Conservation (phyloP, 2,329 filamentous ascomycete genomes). For the Shiraia bambusicola region DNA sequence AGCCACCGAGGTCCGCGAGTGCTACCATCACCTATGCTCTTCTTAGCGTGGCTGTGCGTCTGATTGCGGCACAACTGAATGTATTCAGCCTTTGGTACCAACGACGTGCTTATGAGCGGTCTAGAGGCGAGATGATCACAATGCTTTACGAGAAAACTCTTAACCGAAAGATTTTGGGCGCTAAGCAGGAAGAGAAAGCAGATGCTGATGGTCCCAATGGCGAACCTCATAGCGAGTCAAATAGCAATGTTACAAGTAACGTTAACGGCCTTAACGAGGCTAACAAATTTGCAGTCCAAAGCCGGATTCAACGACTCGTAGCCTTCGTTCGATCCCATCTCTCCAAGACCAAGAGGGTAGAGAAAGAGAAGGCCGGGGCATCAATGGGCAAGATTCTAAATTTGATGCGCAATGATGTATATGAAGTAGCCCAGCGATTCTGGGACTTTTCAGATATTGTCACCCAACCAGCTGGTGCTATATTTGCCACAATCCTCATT, state of each 20-base stretch:
- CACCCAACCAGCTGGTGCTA: slow-evolving; percentile 73
- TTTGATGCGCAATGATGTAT: slow-evolving; percentile 78
- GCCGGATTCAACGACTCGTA: slow-evolving; percentile 11
- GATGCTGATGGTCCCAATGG: slow-evolving; percentile 21
- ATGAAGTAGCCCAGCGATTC: slow-evolving; percentile 78
- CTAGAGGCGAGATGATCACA: slow-evolving; percentile 80
- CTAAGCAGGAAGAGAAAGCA: slow-evolving; percentile 35
- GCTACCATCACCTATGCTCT: slow-evolving; percentile 67
- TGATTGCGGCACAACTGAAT: slow-evolving; percentile 64
- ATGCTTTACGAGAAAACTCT: slow-evolving; percentile 81
- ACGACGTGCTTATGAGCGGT: slow-evolving; percentile 80
- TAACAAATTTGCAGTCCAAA: slow-evolving; percentile 1
- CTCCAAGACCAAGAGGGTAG: slow-evolving; percentile 27
- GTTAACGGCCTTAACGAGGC: slow-evolving; percentile 9
- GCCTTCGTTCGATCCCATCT: slow-evolving; percentile 17
- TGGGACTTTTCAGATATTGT: slow-evolving; percentile 83
- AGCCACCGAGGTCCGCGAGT: slow-evolving; percentile 53
- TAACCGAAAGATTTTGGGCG: slow-evolving; percentile 58
- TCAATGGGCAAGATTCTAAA: slow-evolving; percentile 92
- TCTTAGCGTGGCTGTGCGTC: slow-evolving; percentile 60
- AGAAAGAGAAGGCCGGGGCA: slow-evolving; percentile 58
- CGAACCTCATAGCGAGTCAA: slow-evolving; percentile 12
- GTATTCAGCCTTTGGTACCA: slow-evolving; percentile 78
- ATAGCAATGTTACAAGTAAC: no score
- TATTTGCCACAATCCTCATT: slow-evolving; percentile 71